Percentiles rank a stretch among this genome's conserved stretches.
phyloP scores from a whole-genome alignment of 768 basidiomycete species.

The Gelatoporia subvermispora region DNA sequence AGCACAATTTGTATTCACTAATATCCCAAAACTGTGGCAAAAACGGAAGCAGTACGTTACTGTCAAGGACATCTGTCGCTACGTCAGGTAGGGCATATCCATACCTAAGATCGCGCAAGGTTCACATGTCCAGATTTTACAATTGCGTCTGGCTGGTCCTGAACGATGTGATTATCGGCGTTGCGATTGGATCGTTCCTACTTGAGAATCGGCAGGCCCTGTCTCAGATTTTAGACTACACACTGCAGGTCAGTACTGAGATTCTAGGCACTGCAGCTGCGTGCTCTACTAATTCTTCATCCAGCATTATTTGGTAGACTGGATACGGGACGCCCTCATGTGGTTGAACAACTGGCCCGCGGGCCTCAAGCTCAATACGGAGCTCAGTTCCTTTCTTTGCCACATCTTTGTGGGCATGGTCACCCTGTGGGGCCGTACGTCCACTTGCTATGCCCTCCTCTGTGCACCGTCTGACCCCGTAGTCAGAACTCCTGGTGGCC shows the following conservation, averaged over 20 bases:
- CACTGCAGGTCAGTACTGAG: conserved; percentile 34
- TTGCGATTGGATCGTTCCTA: conserved; percentile 65
- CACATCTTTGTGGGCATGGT: conserved; percentile 63
- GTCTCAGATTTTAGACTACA: conserved; percentile 23
- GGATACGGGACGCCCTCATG: conserved; percentile 47
- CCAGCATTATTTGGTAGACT: conserved; percentile 39
- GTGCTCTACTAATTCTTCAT: not conserved
- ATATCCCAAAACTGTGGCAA: conserved; percentile 27
- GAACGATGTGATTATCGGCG: conserved; percentile 86
- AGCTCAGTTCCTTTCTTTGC: conserved; percentile 85
- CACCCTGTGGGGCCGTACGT: conserved; percentile 69
- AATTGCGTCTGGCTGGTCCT: conserved; percentile 87
- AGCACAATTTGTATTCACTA: conserved; percentile 26
- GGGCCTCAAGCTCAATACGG: conserved; percentile 92
- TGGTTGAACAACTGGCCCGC: conserved; percentile 98
- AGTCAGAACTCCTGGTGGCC: conserved; percentile 19
- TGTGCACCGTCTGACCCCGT: not conserved
- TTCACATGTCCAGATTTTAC: conserved; percentile 60
- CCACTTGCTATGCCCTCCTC: conserved; percentile 3
- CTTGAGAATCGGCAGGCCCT: conserved; percentile 57
- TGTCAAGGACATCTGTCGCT: conserved; percentile 38
- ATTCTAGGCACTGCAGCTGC: not conserved
- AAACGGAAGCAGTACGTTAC: conserved; percentile 7
- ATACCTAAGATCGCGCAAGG: not conserved
- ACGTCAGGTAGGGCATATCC: conserved; percentile 54